These are phyloP conservation scores for Thraustochytrium sp. DNA, from an alignment of 352 stramenopile genomes.

Conservation along the genomic window DNA sequence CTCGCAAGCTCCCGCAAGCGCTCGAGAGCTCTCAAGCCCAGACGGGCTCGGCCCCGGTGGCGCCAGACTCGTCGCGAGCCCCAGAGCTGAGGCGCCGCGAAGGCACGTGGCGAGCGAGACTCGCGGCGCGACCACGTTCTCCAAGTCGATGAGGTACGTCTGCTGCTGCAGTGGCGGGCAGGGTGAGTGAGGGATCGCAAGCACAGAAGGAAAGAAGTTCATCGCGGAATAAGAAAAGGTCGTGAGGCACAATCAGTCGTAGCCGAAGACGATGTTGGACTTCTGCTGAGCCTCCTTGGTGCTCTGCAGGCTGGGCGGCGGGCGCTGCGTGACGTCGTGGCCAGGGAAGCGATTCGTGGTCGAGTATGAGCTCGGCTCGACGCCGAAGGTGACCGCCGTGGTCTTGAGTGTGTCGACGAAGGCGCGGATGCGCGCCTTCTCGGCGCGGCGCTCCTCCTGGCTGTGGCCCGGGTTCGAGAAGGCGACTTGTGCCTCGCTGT, in stretches of 20 bases:
- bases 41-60: too few relatives aligned
- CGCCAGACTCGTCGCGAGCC: too few relatives aligned
- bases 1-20: too few relatives aligned
- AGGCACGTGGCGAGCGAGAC: too few relatives aligned
- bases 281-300: conserved; percentile 31
- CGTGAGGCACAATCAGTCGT: neutral
- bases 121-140: too few relatives aligned
- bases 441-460: neutral
- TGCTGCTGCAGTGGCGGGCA: too few relatives aligned
- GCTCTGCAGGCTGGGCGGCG: neutral
- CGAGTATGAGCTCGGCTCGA: neutral
- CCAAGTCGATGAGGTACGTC: too few relatives aligned
- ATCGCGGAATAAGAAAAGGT: too few relatives aligned
- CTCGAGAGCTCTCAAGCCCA: too few relatives aligned
- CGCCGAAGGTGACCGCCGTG: neutral
- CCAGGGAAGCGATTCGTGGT: neutral
- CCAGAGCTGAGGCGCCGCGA: too few relatives aligned
- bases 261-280: conserved; percentile 19
- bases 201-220: too few relatives aligned
- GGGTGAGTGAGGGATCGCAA: too few relatives aligned
- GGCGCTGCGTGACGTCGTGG: neutral
- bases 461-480: neutral
- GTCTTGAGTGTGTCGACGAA: conserved; percentile 29
- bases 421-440: conserved; percentile 6
- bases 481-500: neutral